These are phyloP conservation scores for Talaromyces borbonicus DNA, from an alignment of 495 filamentous ascomycete genomes.

Conservation along the genomic window DNA sequence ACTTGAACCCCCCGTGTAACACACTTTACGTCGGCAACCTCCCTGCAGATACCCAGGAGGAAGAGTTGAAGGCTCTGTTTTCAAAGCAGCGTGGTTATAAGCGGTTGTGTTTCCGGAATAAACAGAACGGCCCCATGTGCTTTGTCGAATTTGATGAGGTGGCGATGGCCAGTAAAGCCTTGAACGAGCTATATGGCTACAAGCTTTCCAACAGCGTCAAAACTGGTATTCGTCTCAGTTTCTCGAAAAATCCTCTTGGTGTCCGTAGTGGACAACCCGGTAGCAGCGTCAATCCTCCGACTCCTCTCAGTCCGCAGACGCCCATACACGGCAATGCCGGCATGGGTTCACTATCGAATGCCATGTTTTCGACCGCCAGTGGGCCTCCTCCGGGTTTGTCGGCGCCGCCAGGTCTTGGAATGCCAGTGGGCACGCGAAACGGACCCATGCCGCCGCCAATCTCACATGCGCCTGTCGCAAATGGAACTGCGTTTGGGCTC, in stretches of 20 bases:
- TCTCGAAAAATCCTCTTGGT: constrained; percentile 95
- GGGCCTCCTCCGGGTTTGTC: constrained; percentile 66
- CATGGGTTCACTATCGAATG: constrained; percentile 45
- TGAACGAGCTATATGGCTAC: constrained; percentile 86
- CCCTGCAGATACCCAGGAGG: constrained; percentile 87
- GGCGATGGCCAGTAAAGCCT: constrained; percentile 82
- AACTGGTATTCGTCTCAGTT: constrained; percentile 93
- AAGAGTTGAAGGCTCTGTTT: constrained; percentile 92
- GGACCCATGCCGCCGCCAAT: constrained; percentile 26
- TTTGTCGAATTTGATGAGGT: constrained; percentile 98
- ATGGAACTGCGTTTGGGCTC: constrained; percentile 28
- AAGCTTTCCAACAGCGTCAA: constrained; percentile 87
- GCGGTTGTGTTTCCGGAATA: constrained; percentile 92
- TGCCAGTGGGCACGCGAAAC: constrained; percentile 28
- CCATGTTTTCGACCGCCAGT: constrained; percentile 59
- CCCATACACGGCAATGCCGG: constrained; percentile 36
- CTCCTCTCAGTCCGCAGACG: constrained; percentile 39
- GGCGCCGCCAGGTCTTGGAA: constrained; percentile 56
- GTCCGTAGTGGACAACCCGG: constrained; percentile 70
- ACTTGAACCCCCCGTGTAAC: constrained; percentile 97
- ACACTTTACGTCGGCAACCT: constrained; percentile 96
- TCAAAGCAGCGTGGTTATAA: constrained; percentile 94
- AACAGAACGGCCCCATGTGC: constrained; percentile 97
- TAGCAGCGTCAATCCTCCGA: constrained; percentile 37
- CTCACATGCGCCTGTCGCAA: constrained; percentile 26